phyloP scores from a whole-genome alignment of 352 stramenopile species.

The Aphanomyces astaci region DNA sequence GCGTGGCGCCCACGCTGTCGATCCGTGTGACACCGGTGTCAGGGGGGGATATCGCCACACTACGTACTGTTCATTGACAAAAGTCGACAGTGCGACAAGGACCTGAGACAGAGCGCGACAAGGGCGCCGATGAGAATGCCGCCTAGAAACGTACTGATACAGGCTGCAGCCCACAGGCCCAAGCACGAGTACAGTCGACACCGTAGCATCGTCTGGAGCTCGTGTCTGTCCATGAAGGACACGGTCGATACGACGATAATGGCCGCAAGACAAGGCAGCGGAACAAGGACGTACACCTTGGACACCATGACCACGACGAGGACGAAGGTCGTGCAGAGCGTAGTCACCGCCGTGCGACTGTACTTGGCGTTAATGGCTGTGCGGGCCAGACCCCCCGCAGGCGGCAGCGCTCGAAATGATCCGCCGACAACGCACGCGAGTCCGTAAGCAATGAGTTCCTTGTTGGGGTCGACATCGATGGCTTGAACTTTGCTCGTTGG shows the following conservation, averaged over 20 bases:
- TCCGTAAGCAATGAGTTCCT: constrained; percentile 8
- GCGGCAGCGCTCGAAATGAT: background rate
- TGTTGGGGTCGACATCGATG: constrained; percentile 8
- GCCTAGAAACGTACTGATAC: background rate
- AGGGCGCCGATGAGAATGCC: background rate
- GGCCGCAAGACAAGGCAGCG: background rate
- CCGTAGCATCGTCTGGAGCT: background rate
- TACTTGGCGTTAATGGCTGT: background rate
- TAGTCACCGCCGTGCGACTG: background rate
- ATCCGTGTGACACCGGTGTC: background rate
- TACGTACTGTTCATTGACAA: background rate
- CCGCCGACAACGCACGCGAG: background rate
- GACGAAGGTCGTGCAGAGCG: background rate
- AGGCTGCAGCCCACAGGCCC: background rate
- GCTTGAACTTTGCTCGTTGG: background rate
- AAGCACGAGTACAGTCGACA: background rate
- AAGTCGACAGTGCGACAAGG: background rate
- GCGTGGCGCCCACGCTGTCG: background rate
- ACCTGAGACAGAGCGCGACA: background rate
- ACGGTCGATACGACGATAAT: background rate
- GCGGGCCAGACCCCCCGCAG: background rate
- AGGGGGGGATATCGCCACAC: background rate
- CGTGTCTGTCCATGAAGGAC: background rate
- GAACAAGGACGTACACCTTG: background rate
- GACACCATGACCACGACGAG: background rate